Base-by-base conservation (phyloP, 495 filamentous ascomycete genomes). In the Xylaria grammica region DNA sequence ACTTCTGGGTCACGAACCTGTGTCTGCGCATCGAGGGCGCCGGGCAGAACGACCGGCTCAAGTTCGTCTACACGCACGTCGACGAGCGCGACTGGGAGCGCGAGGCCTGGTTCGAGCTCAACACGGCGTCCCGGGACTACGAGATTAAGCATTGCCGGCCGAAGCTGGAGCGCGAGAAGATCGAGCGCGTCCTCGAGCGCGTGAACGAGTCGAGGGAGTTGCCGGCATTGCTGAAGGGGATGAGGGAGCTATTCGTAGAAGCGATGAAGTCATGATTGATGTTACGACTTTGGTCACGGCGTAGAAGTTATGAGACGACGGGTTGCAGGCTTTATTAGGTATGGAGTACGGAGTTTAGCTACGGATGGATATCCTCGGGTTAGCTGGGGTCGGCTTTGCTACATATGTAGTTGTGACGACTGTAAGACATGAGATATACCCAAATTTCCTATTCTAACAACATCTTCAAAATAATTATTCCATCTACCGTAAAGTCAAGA, bases 1-100 rank as follows among this genome's bases (percentile, higher is more conserved):
- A 92, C 42, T 98, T 99, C 75, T 99, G 96, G 96, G 89, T 96
- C 71, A 89, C 91, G 60, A 92, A 92, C 74, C 80, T 99, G 64
- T 90, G 94, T 62, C 69, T 98, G 79, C 82, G 90, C 54, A 94
- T 99, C 72, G 94, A 98, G 74, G 95, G 95, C 4, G 90, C 90
- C 0, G 94, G 94, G 0, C 82, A 84, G 54, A 88, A 90, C 58
- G 94, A 97, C 77, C 82, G 91, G 40, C 80, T 99, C 65, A 96
- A 94, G 76, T 96, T 99, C 79, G 85, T 93, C 4, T 99, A 90
- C 73, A 92, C 85, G n/a, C 90, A 96, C 75, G 77, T 97, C 30
- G 85, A 90, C 72, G 94, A 97, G 78, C 84, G 87, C 66, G 89
- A 95, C 69, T 95, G 92, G 91, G 91, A 91, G 67, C 85, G 87